Conservation (phyloP, 768 basidiomycete genomes). For the Crucibulum laeve region DNA sequence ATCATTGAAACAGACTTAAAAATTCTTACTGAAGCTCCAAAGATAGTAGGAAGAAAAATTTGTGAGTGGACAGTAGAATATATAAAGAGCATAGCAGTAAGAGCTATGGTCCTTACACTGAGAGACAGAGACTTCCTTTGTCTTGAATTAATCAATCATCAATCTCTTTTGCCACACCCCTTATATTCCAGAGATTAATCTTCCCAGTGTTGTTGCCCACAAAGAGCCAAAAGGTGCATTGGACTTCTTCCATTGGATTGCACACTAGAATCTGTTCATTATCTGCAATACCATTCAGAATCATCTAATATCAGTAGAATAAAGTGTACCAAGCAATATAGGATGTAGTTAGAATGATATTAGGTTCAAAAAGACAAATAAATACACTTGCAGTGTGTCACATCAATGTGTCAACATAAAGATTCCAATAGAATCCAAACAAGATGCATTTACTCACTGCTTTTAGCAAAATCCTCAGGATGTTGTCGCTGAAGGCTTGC, state of each 20-base stretch:
- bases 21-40: too few relatives aligned
- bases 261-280: conserved; percentile 88
- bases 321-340: too few relatives aligned
- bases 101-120: too few relatives aligned
- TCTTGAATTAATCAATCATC: conserved; percentile 94
- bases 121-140: too few relatives aligned
- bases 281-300: conserved; percentile 50
- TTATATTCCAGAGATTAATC: conserved; percentile 86
- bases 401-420: neutral
- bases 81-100: too few relatives aligned
- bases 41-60: too few relatives aligned
- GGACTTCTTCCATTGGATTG: conserved; percentile 95
- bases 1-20: too few relatives aligned
- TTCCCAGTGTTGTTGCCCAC: conserved; percentile 96
- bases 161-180: conserved; percentile 94
- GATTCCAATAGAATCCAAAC: neutral
- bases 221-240: conserved; percentile 93
- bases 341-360: too few relatives aligned
- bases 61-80: too few relatives aligned
- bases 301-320: conserved; percentile 10
- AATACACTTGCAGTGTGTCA: conserved; percentile 3
- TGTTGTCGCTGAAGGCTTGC: too few relatives aligned
- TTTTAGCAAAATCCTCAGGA: conserved; percentile 90
- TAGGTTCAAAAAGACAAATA: neutral
- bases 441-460: conserved; percentile 55